Conservation (phyloP, 306 rosid species). For the Neltuma alba region DNA sequence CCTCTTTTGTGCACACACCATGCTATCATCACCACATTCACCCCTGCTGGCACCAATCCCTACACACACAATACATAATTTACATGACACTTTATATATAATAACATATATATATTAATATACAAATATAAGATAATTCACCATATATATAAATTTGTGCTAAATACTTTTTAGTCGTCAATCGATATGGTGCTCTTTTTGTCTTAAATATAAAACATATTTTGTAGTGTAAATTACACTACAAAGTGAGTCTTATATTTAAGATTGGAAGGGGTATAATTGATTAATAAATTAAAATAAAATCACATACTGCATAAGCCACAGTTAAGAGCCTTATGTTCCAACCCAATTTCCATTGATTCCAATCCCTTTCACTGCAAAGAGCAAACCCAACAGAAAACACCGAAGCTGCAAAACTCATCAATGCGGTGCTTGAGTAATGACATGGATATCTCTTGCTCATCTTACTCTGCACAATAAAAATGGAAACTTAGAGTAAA, state of each 20-base stretch:
- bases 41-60: conserved; percentile 40
- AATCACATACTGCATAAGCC: conserved; percentile 23
- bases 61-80: conserved; percentile 11
- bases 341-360: conserved; percentile 41
- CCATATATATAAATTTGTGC: too few species aligned
- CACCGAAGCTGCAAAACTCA: conserved; percentile 23
- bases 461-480: too few species aligned
- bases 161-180: not conserved
- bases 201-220: too few species aligned
- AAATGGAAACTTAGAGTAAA: too few species aligned
- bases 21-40: conserved; percentile 1
- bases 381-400: conserved; percentile 27
- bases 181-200: too few species aligned
- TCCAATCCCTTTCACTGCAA: conserved; percentile 35
- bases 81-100: too few species aligned
- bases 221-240: too few species aligned
- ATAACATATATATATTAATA: too few species aligned
- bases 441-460: too few species aligned
- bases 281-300: too few species aligned
- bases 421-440: conserved; percentile 38
- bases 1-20: conserved; percentile 42
- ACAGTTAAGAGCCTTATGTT: conserved; percentile 33
- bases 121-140: not conserved
- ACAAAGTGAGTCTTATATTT: too few species aligned
- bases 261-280: too few species aligned